These are phyloP conservation scores for Auricularia auricula-judae DNA, from an alignment of 768 basidiomycete genomes.

Conservation along the genomic window DNA sequence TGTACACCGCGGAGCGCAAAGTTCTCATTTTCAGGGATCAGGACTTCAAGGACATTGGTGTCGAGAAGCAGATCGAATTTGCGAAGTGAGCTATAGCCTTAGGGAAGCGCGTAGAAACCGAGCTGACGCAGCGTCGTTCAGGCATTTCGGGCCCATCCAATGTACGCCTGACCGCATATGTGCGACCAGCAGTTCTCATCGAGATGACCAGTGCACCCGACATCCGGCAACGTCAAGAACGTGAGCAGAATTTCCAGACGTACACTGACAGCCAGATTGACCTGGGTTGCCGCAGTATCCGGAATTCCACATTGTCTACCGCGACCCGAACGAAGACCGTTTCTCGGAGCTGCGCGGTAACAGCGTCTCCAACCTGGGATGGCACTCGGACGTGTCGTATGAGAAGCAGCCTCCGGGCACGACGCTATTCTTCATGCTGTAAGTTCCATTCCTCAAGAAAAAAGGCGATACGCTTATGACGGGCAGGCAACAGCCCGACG, in stretches of 20 bases:
- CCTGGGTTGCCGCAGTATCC: constrained; percentile 24
- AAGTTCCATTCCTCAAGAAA: neutral
- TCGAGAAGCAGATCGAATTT: constrained; percentile 42
- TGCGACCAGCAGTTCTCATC: too few species aligned
- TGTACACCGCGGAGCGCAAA: constrained; percentile 41
- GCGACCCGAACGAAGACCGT: constrained; percentile 32
- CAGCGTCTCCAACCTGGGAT: constrained; percentile 30
- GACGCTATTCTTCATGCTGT: constrained; percentile 47
- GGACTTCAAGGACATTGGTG: constrained; percentile 47
- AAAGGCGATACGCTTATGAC: neutral
- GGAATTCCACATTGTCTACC: constrained; percentile 51
- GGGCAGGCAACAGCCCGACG: constrained; percentile 9
- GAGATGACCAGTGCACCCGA: constrained; percentile 13
- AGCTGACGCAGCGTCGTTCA: neutral
- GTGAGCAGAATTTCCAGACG: neutral
- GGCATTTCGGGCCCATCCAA: constrained; percentile 19
- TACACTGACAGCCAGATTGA: neutral
- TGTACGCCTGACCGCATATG: too few species aligned
- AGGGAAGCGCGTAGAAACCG: neutral
- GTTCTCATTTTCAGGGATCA: constrained; percentile 48
- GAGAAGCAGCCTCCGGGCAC: constrained; percentile 45
- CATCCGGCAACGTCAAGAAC: constrained; percentile 36
- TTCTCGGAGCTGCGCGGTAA: constrained; percentile 36
- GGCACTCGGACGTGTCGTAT: constrained; percentile 52
- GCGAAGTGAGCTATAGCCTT: constrained; percentile 21